Base-by-base conservation (phyloP, 257 asterid species). In the Striga asiatica region DNA sequence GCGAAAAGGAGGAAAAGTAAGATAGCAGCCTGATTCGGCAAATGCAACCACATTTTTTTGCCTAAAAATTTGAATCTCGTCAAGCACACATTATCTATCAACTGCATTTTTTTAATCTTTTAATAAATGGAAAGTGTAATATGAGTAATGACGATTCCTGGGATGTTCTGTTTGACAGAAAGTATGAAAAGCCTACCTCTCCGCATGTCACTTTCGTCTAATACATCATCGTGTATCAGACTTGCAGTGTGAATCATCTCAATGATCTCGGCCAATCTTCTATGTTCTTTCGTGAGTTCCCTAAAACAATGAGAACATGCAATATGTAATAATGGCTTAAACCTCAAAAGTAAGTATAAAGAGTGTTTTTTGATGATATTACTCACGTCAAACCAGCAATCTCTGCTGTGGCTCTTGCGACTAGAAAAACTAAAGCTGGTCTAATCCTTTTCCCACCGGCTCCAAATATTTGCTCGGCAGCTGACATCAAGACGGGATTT, bases 221-320 rank as follows among this genome's bases (percentile, higher is more conserved):
- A 63, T 9, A 92, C 88, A 59, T 92, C 98, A 66, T 92, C 98
- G 23, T 92, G 98, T 72, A 92, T 82, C 79, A 92, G 74, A 67
- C 95, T 88, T 54, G 98, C 98, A 4, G 98, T 92, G 73, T 92
- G 98, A 63, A 92, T 88, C 97, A 92, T 88, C 72, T 92, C 98
- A 58, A 92, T 92, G 65, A 88, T 92, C 74, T 92, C 98, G 12
- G 97, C 98, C 69, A 88, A 73, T 67, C 97, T 76, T 69, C 94
- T 79, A 54, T 92, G 98, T 59, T 92, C 86, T 63, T 65, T 81
- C 2, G 93, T 81, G 45, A 92, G 85, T 56, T 92, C 98, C 76
- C 98, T 41, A 41, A 5, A 58, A 69, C 24, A 66, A 61, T 20
- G 16, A 58, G 45, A 11, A 41, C 13, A 56, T 6, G 29, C 22